A percentile compares a stretch with the other conserved stretches of the same genome.
phyloP scores from a whole-genome alignment of 2,329 filamentous ascomycete genomes.

The Colletotrichum neosansevieriae region DNA sequence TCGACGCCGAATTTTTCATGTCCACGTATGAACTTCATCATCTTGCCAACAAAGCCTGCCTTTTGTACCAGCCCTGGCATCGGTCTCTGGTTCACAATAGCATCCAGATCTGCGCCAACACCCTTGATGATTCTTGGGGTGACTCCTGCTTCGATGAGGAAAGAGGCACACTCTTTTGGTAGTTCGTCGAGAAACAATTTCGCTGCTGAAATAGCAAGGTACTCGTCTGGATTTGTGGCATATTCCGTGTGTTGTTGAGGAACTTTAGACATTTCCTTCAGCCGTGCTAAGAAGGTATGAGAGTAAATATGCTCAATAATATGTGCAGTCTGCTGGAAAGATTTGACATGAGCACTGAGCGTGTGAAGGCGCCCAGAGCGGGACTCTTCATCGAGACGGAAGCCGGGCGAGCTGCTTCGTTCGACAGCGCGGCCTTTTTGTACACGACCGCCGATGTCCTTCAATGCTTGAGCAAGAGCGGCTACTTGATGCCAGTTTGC shows the following conservation, averaged over 20 bases:
- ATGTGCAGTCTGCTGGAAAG: constrained; percentile 23
- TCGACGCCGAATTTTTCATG: constrained; percentile 33
- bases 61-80: constrained; percentile 33
- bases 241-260: constrained; percentile 34
- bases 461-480: constrained; percentile 22
- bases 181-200: constrained; percentile 23
- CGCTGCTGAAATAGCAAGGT: constrained; percentile 15
- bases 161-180: constrained; percentile 16
- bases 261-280: constrained; percentile 21
- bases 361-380: constrained; percentile 1
- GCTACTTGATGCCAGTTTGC: constrained; percentile 36
- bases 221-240: constrained; percentile 18
- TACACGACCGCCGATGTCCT: constrained; percentile 7
- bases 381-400: constrained; percentile 9
- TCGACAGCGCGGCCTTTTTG: constrained; percentile 5
- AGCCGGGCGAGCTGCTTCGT: constrained; percentile 4
- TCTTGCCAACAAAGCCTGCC: constrained; percentile 34
- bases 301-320: constrained; percentile 38
- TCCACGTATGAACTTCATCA: constrained; percentile 33
- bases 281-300: constrained; percentile 17
- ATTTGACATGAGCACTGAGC: background rate
- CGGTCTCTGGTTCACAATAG: constrained; percentile 24
- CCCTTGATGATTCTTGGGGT: constrained; percentile 22
- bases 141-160: constrained; percentile 24
- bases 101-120: constrained; percentile 27